Evolutionary conservation across 345 rosid species (phyloP).

Genomic region (Populus simonii): DNA sequence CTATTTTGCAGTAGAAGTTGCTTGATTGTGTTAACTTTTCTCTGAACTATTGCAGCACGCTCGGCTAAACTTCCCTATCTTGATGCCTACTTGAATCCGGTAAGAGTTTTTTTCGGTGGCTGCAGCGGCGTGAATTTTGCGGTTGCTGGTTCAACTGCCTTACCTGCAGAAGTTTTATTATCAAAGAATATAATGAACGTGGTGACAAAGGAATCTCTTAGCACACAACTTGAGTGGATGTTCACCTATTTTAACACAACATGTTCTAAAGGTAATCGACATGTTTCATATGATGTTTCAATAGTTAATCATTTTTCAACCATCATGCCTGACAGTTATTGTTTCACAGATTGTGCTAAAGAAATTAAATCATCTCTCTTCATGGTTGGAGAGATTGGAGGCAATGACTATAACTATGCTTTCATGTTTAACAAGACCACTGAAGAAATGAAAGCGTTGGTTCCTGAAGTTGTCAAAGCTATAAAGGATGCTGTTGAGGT

Average conservation of each 20-base stretch:
- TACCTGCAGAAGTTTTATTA: not conserved
- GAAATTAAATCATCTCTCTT: constrained; percentile 4
- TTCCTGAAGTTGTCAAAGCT: constrained; percentile 1
- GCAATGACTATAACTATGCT: constrained; percentile 2
- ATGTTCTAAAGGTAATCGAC: no score
- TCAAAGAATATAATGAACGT: not conserved
- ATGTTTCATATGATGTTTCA: no score
- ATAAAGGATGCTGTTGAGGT: not conserved
- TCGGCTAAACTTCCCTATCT: constrained; percentile 12
- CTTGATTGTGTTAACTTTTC: no score
- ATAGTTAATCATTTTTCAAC: no score
- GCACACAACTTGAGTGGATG: constrained; percentile 7
- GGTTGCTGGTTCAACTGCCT: constrained; percentile 1
- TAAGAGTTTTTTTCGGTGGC: not conserved
- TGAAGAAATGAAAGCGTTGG: not conserved
- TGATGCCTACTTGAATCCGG: not conserved
- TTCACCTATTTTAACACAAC: no score
- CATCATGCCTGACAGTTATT: no score
- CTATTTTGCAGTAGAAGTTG: no score
- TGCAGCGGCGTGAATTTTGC: constrained; percentile 12
- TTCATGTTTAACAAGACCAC: not conserved
- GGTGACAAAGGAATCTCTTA: not conserved
- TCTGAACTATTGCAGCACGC: constrained; percentile 1
- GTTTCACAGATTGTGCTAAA: not conserved
- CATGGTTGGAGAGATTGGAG: constrained; percentile 1